Conservation (phyloP, 108 stramenopile genomes). For the Discostella stelligeroides region DNA sequence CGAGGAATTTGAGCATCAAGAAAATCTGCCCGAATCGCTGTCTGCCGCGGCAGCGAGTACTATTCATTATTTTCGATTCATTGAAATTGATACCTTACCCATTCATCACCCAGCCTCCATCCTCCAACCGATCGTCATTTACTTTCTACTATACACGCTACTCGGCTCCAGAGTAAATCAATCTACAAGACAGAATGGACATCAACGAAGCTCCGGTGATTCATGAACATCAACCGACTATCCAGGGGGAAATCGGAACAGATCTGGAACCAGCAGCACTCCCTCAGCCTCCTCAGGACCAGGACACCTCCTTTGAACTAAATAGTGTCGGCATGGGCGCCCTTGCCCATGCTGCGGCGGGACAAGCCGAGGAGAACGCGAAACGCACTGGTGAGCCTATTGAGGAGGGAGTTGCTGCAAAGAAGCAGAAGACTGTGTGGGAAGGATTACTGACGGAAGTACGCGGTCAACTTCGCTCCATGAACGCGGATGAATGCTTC, state of each 20-base stretch:
- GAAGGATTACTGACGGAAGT: slow-evolving; percentile 23
- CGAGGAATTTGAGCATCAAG: slow-evolving; percentile 7
- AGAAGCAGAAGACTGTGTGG: slow-evolving; percentile 22
- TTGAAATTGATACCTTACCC: no score
- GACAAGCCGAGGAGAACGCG: neutral
- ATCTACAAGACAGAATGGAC: no score
- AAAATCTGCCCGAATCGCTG: neutral
- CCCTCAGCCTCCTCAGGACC: no score
- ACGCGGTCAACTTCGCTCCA: slow-evolving; percentile 22
- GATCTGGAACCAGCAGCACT: no score
- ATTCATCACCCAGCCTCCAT: no score
- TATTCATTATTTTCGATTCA: no score
- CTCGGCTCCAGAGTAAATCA: no score
- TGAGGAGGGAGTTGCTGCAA: neutral
- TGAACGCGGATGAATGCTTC: slow-evolving; percentile 45
- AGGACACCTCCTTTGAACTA: slow-evolving; percentile 3
- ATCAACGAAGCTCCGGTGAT: neutral
- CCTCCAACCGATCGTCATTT: no score
- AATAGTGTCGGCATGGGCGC: slow-evolving; percentile 15
- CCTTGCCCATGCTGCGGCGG: slow-evolving; percentile 13
- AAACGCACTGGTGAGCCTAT: neutral
- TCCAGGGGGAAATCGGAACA: neutral
- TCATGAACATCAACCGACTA: neutral
- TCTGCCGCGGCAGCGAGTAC: no score
- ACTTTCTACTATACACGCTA: no score